Base-by-base conservation (phyloP, 495 filamentous ascomycete genomes). In the Tuber microsphaerosporum region DNA sequence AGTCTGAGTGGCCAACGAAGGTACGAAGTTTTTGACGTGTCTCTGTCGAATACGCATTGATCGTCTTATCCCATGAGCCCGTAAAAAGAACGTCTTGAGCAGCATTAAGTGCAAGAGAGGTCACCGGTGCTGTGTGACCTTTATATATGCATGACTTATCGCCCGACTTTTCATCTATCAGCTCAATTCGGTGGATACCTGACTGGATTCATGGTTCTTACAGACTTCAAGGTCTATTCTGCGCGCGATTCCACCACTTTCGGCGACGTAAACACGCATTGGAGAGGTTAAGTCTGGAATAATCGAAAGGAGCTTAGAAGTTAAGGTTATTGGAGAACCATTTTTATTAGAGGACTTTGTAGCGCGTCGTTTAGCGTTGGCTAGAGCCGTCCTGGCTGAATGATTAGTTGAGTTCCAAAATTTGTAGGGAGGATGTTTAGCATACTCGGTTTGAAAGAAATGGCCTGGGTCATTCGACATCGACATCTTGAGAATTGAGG, bases 401-500 rank as follows among this genome's bases (percentile, higher is more conserved):
- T 37, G 39, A 70, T 75, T 80, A 74, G 74, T 26, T 74, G 14
- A 46, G 10, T 69, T 73, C 34, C n/a, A 42, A 41, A 43, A 20
- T 17, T 73, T 8, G 42, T 37, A 44, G 48, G 39, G 68, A 51
- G 26, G 46, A 69, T 79, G 68, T n/a, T 70, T 41, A 65, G 85
- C 88, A 83, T 86, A 93, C 91, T 90, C 90, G 26, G 93, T 94
- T 84, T 98, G 93, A 83, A 98, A 98, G 87, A 95, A 97, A 81
- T 94, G 86, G 37, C 89, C 88, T 51, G 88, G 86, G 78, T 93
- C 87, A 45, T 86, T 87, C 34, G 91, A 91, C 68, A 84, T 84
- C 42, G 91, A 88, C 92, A 93, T 94, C 39, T 74, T 31, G n/a
- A 12, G 10, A 61, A 61, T 31, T 56, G 22, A 26, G 46, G 19